These are phyloP conservation scores for Earliella scabrosa DNA, from an alignment of 1,284 basidiomycete species.

Conservation along the genomic window DNA sequence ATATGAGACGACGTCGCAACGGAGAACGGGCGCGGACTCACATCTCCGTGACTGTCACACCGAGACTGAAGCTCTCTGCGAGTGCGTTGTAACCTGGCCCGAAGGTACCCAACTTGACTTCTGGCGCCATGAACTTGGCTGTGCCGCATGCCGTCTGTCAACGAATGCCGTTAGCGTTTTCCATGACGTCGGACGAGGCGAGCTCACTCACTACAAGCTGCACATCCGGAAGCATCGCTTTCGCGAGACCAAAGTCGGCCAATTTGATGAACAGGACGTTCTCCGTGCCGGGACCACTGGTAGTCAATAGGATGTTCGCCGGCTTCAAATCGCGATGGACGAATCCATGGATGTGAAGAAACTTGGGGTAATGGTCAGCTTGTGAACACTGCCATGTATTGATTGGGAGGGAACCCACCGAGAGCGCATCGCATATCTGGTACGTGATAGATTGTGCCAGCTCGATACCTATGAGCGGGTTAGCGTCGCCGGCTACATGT, in stretches of 20 bases:
- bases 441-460: conserved; percentile 62
- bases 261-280: conserved; percentile 70
- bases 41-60: not conserved
- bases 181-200: too few relatives aligned
- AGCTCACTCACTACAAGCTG: too few relatives aligned
- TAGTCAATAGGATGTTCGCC: conserved; percentile 83
- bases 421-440: conserved; percentile 74
- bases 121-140: not conserved
- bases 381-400: too few relatives aligned
- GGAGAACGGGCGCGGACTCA: not conserved
- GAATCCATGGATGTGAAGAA: conserved; percentile 75
- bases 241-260: conserved; percentile 95
- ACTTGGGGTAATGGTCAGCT: conserved; percentile 46
- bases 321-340: conserved; percentile 93
- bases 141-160: not conserved
- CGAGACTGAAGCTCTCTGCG: conserved; percentile 7
- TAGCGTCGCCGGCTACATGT: too few relatives aligned
- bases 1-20: too few relatives aligned
- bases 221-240: conserved; percentile 72
- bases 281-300: conserved; percentile 51
- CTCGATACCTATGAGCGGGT: too few relatives aligned
- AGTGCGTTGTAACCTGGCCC: not conserved
- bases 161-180: too few relatives aligned
- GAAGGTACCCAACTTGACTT: too few relatives aligned
- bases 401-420: conserved; percentile 44